phyloP scores from a whole-genome alignment of 2,329 filamentous ascomycete genomes.

The Monosporascus sp. region DNA sequence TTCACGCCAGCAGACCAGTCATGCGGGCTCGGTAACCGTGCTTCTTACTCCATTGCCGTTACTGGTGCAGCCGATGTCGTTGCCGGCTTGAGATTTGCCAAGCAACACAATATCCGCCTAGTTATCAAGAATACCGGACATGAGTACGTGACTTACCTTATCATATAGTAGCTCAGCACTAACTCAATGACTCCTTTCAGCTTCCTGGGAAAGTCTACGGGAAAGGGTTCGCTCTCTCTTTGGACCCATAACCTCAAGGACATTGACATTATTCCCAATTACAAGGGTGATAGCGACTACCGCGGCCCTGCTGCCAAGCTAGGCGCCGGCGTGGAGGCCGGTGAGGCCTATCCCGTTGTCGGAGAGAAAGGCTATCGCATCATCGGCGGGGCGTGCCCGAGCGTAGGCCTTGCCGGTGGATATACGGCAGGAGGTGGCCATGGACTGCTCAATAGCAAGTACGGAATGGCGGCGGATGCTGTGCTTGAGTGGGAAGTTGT shows the following conservation, averaged over 20 bases:
- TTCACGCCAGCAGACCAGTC: slow-evolving; percentile 31
- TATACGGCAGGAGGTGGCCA: no score
- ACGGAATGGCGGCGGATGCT: no score
- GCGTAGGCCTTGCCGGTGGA: not conserved
- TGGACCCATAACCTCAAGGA: no score
- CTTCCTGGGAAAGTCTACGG: no score
- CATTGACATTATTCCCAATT: not conserved
- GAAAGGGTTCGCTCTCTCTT: no score
- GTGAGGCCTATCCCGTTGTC: slow-evolving; percentile 36
- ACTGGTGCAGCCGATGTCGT: slow-evolving; percentile 23
- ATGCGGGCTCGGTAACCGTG: slow-evolving; percentile 40
- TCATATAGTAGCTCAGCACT: no score
- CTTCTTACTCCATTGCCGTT: slow-evolving; percentile 34
- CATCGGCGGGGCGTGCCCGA: slow-evolving; percentile 39
- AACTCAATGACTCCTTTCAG: no score
- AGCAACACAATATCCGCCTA: slow-evolving; percentile 10
- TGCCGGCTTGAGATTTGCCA: slow-evolving; percentile 9
- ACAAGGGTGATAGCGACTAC: slow-evolving; percentile 23
- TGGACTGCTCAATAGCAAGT: no score
- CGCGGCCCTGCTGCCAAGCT: slow-evolving; percentile 41
- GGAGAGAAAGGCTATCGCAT: slow-evolving; percentile 32
- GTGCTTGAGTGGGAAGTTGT: no score
- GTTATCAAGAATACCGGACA: slow-evolving; percentile 13
- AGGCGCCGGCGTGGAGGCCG: slow-evolving; percentile 41
- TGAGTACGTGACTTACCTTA: slow-evolving; percentile 6